Percentiles rank a stretch among this genome's conserved stretches.
Conservation (phyloP, 2,329 filamentous ascomycete genomes). For the Davidsoniella eucalypti region DNA sequence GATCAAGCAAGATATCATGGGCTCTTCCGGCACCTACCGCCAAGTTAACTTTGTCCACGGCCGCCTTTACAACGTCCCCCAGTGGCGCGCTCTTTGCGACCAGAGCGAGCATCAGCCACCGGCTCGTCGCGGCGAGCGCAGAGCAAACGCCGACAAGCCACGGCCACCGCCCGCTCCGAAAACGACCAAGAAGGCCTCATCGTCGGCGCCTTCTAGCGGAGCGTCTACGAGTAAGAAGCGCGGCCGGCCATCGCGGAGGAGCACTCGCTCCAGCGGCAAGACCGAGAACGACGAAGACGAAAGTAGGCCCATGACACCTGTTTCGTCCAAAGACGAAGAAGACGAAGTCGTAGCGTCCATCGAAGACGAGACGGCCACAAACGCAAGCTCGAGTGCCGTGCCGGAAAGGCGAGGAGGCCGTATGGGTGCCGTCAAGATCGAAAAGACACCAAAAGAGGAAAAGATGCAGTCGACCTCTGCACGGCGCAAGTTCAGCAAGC, state of each 20-base stretch:
- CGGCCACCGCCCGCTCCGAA: background rate
- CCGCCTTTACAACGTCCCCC: slow-evolving; percentile 86
- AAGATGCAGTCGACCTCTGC: slow-evolving; percentile 66
- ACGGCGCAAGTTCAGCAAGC: slow-evolving; percentile 68
- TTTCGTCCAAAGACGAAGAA: slow-evolving; percentile 11
- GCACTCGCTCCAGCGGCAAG: slow-evolving; percentile 22
- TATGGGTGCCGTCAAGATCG: slow-evolving; percentile 25
- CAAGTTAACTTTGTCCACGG: slow-evolving; percentile 96
- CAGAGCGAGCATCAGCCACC: slow-evolving; percentile 94
- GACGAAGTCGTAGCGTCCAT: slow-evolving; percentile 24
- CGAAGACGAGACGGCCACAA: slow-evolving; percentile 25
- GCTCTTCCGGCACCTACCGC: slow-evolving; percentile 84
- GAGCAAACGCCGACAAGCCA: slow-evolving; percentile 39
- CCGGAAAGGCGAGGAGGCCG: slow-evolving; percentile 20
- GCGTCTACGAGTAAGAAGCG: slow-evolving; percentile 22
- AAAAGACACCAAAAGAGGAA: slow-evolving; percentile 24
- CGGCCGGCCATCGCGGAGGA: slow-evolving; percentile 23
- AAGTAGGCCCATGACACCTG: slow-evolving; percentile 1
- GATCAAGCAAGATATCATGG: slow-evolving; percentile 96
- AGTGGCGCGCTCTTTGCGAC: slow-evolving; percentile 87
- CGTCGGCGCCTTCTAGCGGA: slow-evolving; percentile 1
- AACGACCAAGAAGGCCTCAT: background rate
- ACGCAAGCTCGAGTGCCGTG: slow-evolving; percentile 15
- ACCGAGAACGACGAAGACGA: slow-evolving; percentile 16
- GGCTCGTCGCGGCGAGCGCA: slow-evolving; percentile 68